These are phyloP conservation scores for Trametes polyzona DNA, from an alignment of 1,284 basidiomycete species.

Conservation along the genomic window DNA sequence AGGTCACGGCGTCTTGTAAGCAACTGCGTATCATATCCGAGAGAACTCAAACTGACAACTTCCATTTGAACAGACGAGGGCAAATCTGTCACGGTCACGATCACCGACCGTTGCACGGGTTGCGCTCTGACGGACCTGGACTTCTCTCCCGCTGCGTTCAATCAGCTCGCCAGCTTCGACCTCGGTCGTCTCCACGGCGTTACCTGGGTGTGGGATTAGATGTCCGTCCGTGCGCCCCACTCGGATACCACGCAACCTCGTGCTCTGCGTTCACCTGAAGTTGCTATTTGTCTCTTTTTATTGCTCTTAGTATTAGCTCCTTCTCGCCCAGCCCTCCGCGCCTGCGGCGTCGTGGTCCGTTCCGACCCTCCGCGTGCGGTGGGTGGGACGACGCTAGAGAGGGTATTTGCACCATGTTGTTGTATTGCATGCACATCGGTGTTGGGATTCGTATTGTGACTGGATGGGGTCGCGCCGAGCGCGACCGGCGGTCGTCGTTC, in stretches of 20 bases:
- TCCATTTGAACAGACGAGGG: slow-evolving; percentile 54
- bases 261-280: slow-evolving; percentile 3
- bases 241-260: slow-evolving; percentile 12
- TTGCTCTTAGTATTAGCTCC: slow-evolving; percentile 21
- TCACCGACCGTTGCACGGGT: slow-evolving; percentile 66
- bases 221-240: slow-evolving; percentile 8
- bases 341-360: slow-evolving; percentile 28
- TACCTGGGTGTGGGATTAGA: slow-evolving; percentile 50
- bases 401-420: slow-evolving; percentile 16
- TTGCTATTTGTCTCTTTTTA: slow-evolving; percentile 24
- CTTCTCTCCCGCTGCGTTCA: slow-evolving; percentile 61
- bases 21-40: slow-evolving; percentile 25
- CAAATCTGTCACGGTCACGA: slow-evolving; percentile 49
- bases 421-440: slow-evolving; percentile 26
- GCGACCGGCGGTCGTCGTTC: slow-evolving; percentile 16
- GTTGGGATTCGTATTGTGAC: slow-evolving; percentile 25
- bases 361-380: slow-evolving; percentile 29
- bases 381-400: slow-evolving; percentile 29
- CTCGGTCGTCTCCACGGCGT: slow-evolving; percentile 58
- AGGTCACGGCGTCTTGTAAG: slow-evolving; percentile 52
- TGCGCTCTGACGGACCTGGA: slow-evolving; percentile 58
- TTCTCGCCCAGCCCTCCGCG: slow-evolving; percentile 25
- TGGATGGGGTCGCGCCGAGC: slow-evolving; percentile 18
- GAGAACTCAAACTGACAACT: no score
- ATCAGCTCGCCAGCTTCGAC: slow-evolving; percentile 35